Conservation (phyloP, 495 filamentous ascomycete species). For the Sabuloglossum arenarium region DNA sequence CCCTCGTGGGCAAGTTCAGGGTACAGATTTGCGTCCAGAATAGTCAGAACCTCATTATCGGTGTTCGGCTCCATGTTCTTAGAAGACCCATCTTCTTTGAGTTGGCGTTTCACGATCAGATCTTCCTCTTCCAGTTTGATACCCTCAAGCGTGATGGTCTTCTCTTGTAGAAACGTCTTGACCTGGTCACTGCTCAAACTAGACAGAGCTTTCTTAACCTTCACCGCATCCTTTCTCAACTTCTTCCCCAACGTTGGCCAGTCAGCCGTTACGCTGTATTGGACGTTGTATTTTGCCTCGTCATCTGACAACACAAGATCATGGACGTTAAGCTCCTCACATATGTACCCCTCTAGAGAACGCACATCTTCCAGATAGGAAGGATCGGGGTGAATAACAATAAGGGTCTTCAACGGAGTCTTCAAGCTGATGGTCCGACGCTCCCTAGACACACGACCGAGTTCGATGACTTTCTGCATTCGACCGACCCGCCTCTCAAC, state of each 20-base stretch:
- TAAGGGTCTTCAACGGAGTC: constrained; percentile 70
- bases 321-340: constrained; percentile 75
- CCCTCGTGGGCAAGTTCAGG: constrained; percentile 57
- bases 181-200: constrained; percentile 59
- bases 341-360: constrained; percentile 66
- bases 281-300: constrained; percentile 76
- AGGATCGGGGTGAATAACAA: constrained; percentile 72
- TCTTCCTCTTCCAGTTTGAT: constrained; percentile 66
- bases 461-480: constrained; percentile 92
- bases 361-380: constrained; percentile 71
- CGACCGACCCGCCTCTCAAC: constrained; percentile 70
- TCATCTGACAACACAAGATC: constrained; percentile 72
- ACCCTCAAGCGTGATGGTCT: constrained; percentile 60
- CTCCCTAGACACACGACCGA: constrained; percentile 70
- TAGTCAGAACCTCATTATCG: constrained; percentile 61
- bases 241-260: constrained; percentile 94
- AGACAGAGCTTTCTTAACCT: constrained; percentile 79
- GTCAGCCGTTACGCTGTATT: constrained; percentile 73
- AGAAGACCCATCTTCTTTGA: constrained; percentile 44
- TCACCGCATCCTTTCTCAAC: constrained; percentile 77
- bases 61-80: constrained; percentile 66
- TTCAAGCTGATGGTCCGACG: constrained; percentile 68
- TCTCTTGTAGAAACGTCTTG: constrained; percentile 43
- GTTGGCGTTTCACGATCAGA: constrained; percentile 59
- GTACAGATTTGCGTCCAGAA: constrained; percentile 55